Conservation (phyloP, 176 grass and related monocot genomes). For the Eleusine indica region DNA sequence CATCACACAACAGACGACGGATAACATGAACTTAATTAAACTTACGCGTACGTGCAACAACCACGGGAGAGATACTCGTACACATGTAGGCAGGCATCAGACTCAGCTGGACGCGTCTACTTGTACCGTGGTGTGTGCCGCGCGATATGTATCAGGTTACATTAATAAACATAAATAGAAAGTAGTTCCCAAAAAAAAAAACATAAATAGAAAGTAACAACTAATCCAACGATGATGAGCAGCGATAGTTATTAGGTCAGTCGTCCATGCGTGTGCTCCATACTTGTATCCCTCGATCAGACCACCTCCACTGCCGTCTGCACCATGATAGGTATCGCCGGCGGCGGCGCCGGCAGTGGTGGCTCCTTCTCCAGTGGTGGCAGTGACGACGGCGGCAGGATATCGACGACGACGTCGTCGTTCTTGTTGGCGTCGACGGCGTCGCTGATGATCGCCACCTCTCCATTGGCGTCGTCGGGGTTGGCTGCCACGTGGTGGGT, state of each 20-base stretch:
- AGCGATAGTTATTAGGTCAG: constrained; percentile 21
- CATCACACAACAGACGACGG: neutral
- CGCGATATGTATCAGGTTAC: neutral
- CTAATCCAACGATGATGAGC: neutral
- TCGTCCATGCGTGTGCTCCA: neutral
- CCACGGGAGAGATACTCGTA: neutral
- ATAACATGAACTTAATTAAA: neutral
- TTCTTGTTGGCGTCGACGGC: neutral
- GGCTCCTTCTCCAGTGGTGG: constrained; percentile 4
- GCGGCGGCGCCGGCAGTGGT: neutral
- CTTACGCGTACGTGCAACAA: neutral
- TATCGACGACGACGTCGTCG: constrained; percentile 32
- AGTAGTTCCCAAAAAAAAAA: too few species aligned
- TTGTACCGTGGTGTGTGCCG: constrained; percentile 19
- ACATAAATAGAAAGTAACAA: neutral
- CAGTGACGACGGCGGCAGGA: constrained; percentile 21
- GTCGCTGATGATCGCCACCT: neutral
- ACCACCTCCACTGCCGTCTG: constrained; percentile 37
- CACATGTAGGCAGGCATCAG: too few species aligned
- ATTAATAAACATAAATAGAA: neutral
- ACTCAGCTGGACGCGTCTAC: constrained; percentile 1
- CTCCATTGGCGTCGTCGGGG: neutral
- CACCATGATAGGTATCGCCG: neutral
- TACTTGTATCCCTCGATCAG: neutral
- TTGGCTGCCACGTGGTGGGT: neutral